Conservation (phyloP, 805 yeast genomes). For the Saccharomycopsis fermentans region DNA sequence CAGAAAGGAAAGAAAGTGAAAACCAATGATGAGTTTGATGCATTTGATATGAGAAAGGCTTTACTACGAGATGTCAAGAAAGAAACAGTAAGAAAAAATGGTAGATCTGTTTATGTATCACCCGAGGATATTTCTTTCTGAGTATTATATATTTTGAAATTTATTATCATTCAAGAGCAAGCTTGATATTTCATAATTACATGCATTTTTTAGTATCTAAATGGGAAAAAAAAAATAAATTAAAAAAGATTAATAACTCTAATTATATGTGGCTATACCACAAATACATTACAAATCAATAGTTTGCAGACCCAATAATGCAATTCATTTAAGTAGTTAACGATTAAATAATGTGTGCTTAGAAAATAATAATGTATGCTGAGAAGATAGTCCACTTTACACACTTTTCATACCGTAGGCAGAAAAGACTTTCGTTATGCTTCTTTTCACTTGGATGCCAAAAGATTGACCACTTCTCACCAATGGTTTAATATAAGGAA, state of each 20-base stretch:
- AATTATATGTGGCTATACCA: no score
- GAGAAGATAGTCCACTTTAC: background rate
- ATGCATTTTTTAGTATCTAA: no score
- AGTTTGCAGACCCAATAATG: no score
- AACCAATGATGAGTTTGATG: slow-evolving; percentile 66
- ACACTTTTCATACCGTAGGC: background rate
- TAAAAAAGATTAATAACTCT: no score
- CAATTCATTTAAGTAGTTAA: no score
- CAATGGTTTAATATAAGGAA: slow-evolving; percentile 9
- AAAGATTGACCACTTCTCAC: slow-evolving; percentile 10
- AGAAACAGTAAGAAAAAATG: slow-evolving; percentile 49
- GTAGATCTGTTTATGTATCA: slow-evolving; percentile 46
- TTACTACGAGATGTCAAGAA: slow-evolving; percentile 45
- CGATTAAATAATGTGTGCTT: no score
- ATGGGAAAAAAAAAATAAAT: no score
- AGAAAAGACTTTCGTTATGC: background rate
- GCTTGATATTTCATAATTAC: no score
- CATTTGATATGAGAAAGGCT: slow-evolving; percentile 75
- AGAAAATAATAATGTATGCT: no score
- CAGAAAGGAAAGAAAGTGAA: slow-evolving; percentile 21
- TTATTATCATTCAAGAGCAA: no score
- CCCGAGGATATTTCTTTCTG: slow-evolving; percentile 41
- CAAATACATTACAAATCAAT: no score
- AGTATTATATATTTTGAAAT: background rate
- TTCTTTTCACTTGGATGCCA: slow-evolving; percentile 7